phyloP scores from a whole-genome alignment of 2,329 filamentous ascomycete genomes.

The Penicillium glabrum region DNA sequence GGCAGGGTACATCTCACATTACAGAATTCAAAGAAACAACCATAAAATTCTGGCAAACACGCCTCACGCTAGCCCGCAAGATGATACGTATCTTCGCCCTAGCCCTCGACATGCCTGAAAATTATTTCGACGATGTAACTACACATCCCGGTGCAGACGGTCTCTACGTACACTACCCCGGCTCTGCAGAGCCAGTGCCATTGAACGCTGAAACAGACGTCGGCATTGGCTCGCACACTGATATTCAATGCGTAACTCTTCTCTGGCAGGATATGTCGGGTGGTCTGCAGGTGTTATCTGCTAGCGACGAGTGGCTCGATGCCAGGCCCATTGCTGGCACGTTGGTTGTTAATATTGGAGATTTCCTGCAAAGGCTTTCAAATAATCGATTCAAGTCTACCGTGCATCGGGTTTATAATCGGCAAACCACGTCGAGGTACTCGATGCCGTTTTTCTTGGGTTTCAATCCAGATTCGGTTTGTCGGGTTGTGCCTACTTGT shows the following conservation, averaged over 20 bases:
- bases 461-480: constrained; percentile 51
- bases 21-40: constrained; percentile 30
- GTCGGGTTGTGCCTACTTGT: constrained; percentile 48
- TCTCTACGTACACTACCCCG: constrained; percentile 49
- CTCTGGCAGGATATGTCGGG: constrained; percentile 46
- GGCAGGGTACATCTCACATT: constrained; percentile 51
- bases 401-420: constrained; percentile 49
- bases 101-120: constrained; percentile 54
- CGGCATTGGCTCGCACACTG: constrained; percentile 50
- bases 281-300: constrained; percentile 47
- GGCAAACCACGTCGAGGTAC: constrained; percentile 41
- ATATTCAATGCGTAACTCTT: constrained; percentile 53
- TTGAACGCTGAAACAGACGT: constrained; percentile 29
- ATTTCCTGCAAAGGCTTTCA: constrained; percentile 53
- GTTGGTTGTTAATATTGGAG: constrained; percentile 54
- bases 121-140: constrained; percentile 56
- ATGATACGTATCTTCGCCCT: constrained; percentile 57
- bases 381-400: constrained; percentile 54
- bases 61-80: constrained; percentile 51
- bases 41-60: constrained; percentile 20
- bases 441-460: constrained; percentile 61
- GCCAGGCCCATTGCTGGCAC: constrained; percentile 43
- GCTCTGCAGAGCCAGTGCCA: constrained; percentile 32
- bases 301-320: constrained; percentile 32
- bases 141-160: constrained; percentile 51